These are phyloP conservation scores for Mucor racemosus DNA, from an alignment of 371 early-diverging fungal genomes.

Conservation along the genomic window DNA sequence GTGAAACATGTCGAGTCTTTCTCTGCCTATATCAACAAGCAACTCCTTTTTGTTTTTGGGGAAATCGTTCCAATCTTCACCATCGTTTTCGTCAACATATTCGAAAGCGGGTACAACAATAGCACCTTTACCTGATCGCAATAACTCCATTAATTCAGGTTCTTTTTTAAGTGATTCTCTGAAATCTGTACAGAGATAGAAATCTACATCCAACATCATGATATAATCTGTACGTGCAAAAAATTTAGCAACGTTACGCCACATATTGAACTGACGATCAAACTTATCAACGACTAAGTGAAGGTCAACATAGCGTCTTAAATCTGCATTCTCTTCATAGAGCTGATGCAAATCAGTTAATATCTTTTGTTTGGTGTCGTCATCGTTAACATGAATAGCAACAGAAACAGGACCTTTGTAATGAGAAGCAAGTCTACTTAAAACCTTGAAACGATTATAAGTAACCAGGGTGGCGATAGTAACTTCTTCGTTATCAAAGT, in stretches of 20 bases:
- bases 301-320: conserved; percentile 65
- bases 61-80: conserved; percentile 57
- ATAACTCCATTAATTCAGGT: conserved; percentile 41
- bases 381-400: conserved; percentile 66
- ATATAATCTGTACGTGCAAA: conserved; percentile 71
- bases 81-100: conserved; percentile 59
- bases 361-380: conserved; percentile 51
- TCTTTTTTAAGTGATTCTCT: conserved; percentile 49
- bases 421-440: conserved; percentile 60
- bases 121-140: conserved; percentile 56
- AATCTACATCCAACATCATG: conserved; percentile 77
- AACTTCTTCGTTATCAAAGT: conserved; percentile 61
- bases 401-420: conserved; percentile 74
- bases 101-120: conserved; percentile 74
- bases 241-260: conserved; percentile 73
- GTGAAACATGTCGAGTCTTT: conserved; percentile 68
- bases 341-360: conserved; percentile 56
- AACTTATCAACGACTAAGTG: conserved; percentile 69
- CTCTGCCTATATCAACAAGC: conserved; percentile 42
- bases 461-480: conserved; percentile 69
- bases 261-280: conserved; percentile 75
- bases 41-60: conserved; percentile 57
- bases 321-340: conserved; percentile 55
- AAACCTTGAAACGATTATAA: conserved; percentile 57
- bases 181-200: conserved; percentile 68